These are phyloP conservation scores for Juglanconis sp. DNA, from an alignment of 2,329 filamentous ascomycete genomes.

Conservation along the genomic window DNA sequence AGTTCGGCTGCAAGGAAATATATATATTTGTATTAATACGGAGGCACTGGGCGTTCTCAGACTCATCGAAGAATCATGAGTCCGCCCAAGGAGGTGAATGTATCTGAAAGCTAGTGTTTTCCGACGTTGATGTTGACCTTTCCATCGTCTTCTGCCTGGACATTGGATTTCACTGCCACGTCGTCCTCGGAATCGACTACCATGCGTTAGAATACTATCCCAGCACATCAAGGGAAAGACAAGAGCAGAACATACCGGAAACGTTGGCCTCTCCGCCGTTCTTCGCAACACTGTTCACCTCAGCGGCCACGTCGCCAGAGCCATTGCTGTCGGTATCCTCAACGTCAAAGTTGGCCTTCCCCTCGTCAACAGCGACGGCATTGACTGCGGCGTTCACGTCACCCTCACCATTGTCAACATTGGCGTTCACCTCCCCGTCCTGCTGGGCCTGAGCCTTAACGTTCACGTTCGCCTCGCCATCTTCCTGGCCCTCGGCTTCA, in stretches of 20 bases:
- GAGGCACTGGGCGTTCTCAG: too few relatives aligned
- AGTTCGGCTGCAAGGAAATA: too few relatives aligned
- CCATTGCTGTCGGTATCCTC: neutral
- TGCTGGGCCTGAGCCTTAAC: neutral
- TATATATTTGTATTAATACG: too few relatives aligned
- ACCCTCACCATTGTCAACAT: neutral
- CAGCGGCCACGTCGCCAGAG: neutral
- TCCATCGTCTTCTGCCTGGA: too few relatives aligned
- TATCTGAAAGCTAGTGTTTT: too few relatives aligned
- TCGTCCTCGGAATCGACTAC: too few relatives aligned
- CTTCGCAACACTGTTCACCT: neutral
- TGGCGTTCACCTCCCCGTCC: neutral
- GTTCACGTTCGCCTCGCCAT: neutral
- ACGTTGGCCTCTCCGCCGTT: neutral
- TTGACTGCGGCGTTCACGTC: neutral
- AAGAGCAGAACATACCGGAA: neutral
- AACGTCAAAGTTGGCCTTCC: neutral
- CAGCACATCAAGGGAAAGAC: too few relatives aligned
- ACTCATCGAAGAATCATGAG: too few relatives aligned
- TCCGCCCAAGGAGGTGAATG: too few relatives aligned
- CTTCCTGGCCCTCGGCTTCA: neutral
- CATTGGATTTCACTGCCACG: too few relatives aligned
- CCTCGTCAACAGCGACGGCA: neutral
- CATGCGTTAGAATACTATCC: too few relatives aligned
- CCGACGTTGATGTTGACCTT: too few relatives aligned